Base-by-base conservation (phyloP, 768 basidiomycete species). In the Lactarius sanguifluus region DNA sequence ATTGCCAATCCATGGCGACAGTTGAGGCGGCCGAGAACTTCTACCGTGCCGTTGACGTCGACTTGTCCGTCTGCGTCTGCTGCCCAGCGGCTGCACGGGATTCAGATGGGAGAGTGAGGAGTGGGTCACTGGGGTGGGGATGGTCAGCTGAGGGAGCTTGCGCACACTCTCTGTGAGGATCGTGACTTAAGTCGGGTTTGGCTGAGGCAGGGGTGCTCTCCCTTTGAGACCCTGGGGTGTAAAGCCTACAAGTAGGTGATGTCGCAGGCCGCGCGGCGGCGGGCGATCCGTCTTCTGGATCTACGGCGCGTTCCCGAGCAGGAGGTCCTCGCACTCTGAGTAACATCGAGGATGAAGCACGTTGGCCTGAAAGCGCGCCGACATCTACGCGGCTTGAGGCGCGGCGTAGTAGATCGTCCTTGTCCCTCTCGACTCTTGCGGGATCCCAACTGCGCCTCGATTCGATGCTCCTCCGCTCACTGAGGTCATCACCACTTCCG, bases 61-160 rank as follows among this genome's bases (percentile, higher is more conserved):
- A 66, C 62, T 72, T 76, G 38, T 77, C 78, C 7, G 65, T 57
- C 20, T 41, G 55, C 50, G 59, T 56, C 36, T 52, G 71, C 45
- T 71, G 74, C 50, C 54, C 56, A 25, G 47, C n/a, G n/a, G 47
- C 47, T 32, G 78, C 71, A 15, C 77, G 69, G 1, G 82, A 79
- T 73, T 90, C 88, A 2, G 87, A 87, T 0, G 86, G 86, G 10
- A 87, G 79, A 28, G 79, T 78, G 1, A 86, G 82, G 2, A 88
- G 77, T 28, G 28, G 28, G 2, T 28, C 28, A 28, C 28, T 0
- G 88, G 85, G 52, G 84, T 83, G 0, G 88, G 85, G 3, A 87
- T 84, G 2, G 81, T 70, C 30, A 88, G 72, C 10, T 82, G 75
- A 2, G 85, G 81, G 6, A 86, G 73, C 2, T 79, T 77, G 57